Base-by-base conservation (phyloP, 306 rosid genomes). In the Lagenaria siceraria region DNA sequence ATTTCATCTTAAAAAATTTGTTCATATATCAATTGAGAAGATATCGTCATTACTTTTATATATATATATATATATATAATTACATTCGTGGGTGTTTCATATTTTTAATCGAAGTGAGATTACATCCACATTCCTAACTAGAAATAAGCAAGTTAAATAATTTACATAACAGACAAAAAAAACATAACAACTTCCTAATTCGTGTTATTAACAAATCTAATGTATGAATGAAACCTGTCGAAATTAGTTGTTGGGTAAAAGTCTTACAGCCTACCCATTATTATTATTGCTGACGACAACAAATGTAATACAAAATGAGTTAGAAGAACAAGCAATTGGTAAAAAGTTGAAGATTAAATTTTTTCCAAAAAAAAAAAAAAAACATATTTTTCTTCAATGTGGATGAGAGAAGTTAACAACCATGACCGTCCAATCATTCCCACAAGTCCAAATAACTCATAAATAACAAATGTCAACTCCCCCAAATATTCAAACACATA, bases 401-500 rank as follows among this genome's bases (percentile, higher is more conserved):
- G 24, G 79, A 80, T 49, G 40, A 54, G 74, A 62, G 31, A 62
- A 38, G 40, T 65, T 61, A 80, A 51, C 82, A 9, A 74, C 75
- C 78, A 15, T 73, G 48, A 59, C 66, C 66, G 65, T 6, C 79
- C 78, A 80, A 63, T 74, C 79, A 80, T 35, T 80, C 78, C 25
- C 10, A 5, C 54, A 56, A 35, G 12, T 42, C 59, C 5, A 10
- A 11, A 18, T 10, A 25, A n/a, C 13, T 17, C 6, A 70, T 18
- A 21, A 8, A 5, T 33, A 33, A 4, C 51, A 71, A 58, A 60
- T 15, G 79, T 80, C 82, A 80, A 74, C 69, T 69, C 55, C 54
- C 48, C 33, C 74, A 6, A 36, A 65, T 46, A 49, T 33, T 4
- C 22, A 55, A 29, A 71, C 15, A 9, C 13, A n/a, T 54, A 75